Evolutionary conservation across 305 asterid genomes (phyloP).

Genomic region (Fraxinus baroniana): DNA sequence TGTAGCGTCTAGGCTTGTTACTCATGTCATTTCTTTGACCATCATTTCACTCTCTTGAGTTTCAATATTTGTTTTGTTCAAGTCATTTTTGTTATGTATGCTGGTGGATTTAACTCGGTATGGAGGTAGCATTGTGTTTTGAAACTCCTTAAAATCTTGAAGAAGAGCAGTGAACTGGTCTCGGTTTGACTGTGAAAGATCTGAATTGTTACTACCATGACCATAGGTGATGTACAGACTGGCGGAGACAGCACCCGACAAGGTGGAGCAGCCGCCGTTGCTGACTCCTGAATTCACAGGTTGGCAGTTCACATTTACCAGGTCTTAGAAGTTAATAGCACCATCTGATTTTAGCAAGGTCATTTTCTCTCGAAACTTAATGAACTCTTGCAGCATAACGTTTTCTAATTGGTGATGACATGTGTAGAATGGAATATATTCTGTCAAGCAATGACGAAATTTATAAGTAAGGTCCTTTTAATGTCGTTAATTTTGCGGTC

Average conservation of each 20-base stretch:
- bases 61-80: conserved; percentile 1
- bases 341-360: conserved; percentile 4
- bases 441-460: background rate
- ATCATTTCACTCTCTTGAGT: conserved; percentile 27
- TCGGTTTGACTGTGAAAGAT: conserved; percentile 8
- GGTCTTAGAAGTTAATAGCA: conserved; percentile 25
- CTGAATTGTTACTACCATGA: conserved; percentile 18
- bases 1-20: conserved; percentile 17
- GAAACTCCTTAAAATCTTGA: conserved; percentile 19
- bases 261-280: too few species aligned
- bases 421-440: background rate
- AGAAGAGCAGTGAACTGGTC: conserved; percentile 16
- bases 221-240: conserved; percentile 24
- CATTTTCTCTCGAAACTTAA: conserved; percentile 28
- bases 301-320: background rate
- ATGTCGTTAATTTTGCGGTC: background rate
- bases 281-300: too few species aligned
- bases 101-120: conserved; percentile 6
- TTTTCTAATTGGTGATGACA: conserved; percentile 15
- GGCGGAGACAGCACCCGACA: too few species aligned
- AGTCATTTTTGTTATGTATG: background rate
- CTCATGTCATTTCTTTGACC: conserved; percentile 26
- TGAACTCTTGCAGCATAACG: conserved; percentile 31
- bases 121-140: conserved; percentile 13
- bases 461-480: background rate